Conservation (phyloP, 1,284 basidiomycete species). For the Ganoderma lingzhi region DNA sequence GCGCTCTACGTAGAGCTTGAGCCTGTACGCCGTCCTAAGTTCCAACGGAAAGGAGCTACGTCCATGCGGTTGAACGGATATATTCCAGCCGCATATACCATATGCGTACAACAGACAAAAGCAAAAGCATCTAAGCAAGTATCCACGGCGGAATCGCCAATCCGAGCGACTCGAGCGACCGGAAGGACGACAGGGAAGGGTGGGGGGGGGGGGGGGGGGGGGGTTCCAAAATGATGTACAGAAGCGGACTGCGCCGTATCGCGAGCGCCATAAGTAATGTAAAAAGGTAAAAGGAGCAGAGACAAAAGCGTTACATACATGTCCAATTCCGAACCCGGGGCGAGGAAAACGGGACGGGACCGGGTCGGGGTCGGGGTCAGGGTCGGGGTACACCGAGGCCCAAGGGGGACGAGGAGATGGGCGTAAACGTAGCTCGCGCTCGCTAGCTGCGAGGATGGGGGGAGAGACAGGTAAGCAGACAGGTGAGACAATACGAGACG, state of each 20-base stretch:
- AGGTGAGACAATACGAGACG: neutral
- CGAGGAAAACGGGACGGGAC: neutral
- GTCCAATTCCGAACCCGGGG: neutral
- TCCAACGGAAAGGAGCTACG: too few species aligned
- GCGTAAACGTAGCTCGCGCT: neutral
- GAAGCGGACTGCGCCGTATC: neutral
- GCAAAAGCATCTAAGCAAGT: too few species aligned
- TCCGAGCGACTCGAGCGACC: too few species aligned
- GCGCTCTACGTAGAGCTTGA: too few species aligned
- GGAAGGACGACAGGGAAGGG: too few species aligned
- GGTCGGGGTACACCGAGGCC: neutral
- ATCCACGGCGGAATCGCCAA: too few species aligned
- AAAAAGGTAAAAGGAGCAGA: neutral
- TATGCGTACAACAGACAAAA: too few species aligned
- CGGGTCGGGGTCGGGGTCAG: too few species aligned
- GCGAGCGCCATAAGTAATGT: slow-evolving; percentile 9
- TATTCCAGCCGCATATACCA: too few species aligned
- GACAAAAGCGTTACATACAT: neutral
- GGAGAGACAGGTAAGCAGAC: neutral
- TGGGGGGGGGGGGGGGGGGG: neutral
- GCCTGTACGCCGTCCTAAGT: too few species aligned
- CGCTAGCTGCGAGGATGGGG: neutral
- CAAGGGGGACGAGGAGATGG: neutral
- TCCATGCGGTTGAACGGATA: too few species aligned
- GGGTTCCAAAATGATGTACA: neutral